Conservation (phyloP, 768 basidiomycete species). For the Rhodosporidiobolus sp. region DNA sequence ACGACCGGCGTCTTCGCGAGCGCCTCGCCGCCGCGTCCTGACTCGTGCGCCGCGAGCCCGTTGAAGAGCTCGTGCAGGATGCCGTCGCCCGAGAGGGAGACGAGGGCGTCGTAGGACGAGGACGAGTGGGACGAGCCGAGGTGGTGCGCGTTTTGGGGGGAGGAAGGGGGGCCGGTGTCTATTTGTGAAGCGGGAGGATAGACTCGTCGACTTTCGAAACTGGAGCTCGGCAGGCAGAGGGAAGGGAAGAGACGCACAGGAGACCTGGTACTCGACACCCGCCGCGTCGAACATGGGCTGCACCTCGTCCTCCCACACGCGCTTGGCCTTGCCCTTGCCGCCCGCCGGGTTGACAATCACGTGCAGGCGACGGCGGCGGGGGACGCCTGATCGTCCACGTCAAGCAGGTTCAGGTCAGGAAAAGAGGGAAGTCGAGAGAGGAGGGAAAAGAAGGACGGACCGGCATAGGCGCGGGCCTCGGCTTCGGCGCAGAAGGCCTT, state of each 20-base stretch:
- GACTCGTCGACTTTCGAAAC: no score
- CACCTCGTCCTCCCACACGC: conserved; percentile 59
- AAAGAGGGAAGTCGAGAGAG: not conserved
- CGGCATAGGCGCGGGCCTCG: conserved; percentile 10
- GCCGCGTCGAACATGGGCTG: conserved; percentile 72
- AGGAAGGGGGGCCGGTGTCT: conserved; percentile 59
- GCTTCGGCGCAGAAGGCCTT: conserved; percentile 2
- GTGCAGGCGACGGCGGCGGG: conserved; percentile 55
- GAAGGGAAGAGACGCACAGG: conserved; percentile 54
- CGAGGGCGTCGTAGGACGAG: conserved; percentile 64
- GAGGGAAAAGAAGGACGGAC: not conserved
- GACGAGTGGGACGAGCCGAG: conserved; percentile 60
- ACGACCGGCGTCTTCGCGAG: conserved; percentile 60
- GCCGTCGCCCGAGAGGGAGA: conserved; percentile 78
- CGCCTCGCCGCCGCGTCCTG: conserved; percentile 51
- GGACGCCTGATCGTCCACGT: not conserved
- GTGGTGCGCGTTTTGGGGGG: conserved; percentile 63
- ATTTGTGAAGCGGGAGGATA: no score
- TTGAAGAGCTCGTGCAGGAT: conserved; percentile 79
- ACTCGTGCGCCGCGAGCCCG: conserved; percentile 65
- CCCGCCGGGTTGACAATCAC: conserved; percentile 76
- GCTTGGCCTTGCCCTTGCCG: conserved; percentile 69
- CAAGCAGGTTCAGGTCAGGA: no score
- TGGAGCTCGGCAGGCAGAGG: not conserved
- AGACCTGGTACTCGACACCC: conserved; percentile 61